Base-by-base conservation (phyloP, 306 rosid genomes). In the Biancaea sappan region DNA sequence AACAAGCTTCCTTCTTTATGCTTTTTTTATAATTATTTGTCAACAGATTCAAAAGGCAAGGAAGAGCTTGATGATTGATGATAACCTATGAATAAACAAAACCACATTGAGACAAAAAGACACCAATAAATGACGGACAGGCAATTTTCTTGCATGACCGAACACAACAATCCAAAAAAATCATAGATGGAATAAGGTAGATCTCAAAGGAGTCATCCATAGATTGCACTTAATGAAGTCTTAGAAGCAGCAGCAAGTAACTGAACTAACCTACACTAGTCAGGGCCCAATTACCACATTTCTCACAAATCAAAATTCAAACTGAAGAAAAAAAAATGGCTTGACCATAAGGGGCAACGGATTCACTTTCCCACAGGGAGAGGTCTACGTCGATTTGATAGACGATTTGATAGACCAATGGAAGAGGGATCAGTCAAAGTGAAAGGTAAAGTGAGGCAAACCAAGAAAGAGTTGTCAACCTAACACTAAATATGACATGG, bases 1-100 rank as follows among this genome's bases (percentile, higher is more conserved):
- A 91, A 78, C 97, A 91, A 11, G 97, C 97, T 79, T 91, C 97
- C 80, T 91, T 91, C 90, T 91, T 91, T 74, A 91, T 89, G 86
- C 95, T 89, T 79, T 91, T 91, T 76, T 91, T 91, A 62, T 83
- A 82, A 86, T 83, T 89, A 72, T 86, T 86, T 16, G 73, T 81
- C 85, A 89, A 82, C 5, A 89, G 80, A 43, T 59, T 84, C 72
- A 86, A 81, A 68, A 91, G 82, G 65, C 88, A 80, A 34, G 92
- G 90, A 28, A 91, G 88, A 24, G 90, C 88, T 78, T 86, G 87
- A 51, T 91, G 95, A 35, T 83, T 76, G 77, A 91, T 91, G 26
- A 91, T 91, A 60, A 89, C 91, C 97, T 91, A 64, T 29, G 56
- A 16, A 79, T 48, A 8, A 76, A 44, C 24, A 62, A 10, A 21